phyloP scores from a whole-genome alignment of 768 basidiomycete genomes.

The Pleurotus sapidus region DNA sequence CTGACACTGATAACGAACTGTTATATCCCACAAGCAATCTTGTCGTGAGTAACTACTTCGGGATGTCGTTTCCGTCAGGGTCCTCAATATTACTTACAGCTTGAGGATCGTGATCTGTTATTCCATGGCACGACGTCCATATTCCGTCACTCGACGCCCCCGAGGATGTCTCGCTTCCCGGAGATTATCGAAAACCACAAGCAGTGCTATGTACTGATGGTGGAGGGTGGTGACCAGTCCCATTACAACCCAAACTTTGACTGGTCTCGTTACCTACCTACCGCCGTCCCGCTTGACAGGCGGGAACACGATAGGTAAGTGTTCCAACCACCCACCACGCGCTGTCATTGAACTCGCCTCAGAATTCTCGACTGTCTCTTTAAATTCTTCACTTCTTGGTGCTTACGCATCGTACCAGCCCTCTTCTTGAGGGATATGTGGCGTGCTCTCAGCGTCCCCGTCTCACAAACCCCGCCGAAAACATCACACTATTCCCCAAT shows the following conservation, averaged over 20 bases:
- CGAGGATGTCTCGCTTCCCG: slow-evolving; percentile 32
- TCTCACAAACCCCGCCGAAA: slow-evolving; percentile 35
- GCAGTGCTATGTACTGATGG: slow-evolving; percentile 37
- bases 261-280: slow-evolving; percentile 47
- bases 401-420: slow-evolving; percentile 43
- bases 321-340: not conserved
- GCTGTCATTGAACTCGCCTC: not conserved
- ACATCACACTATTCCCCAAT: slow-evolving; percentile 67
- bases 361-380: slow-evolving; percentile 45
- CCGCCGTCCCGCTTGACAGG: slow-evolving; percentile 37
- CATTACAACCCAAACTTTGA: slow-evolving; percentile 45
- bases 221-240: slow-evolving; percentile 34
- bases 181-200: slow-evolving; percentile 33
- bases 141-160: slow-evolving; percentile 33
- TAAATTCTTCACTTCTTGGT: slow-evolving; percentile 50
- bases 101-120: slow-evolving; percentile 37
- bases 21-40: slow-evolving; percentile 36
- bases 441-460: slow-evolving; percentile 32
- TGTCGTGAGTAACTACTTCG: slow-evolving; percentile 23
- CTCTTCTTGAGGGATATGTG: slow-evolving; percentile 51
- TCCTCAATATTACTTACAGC: slow-evolving; percentile 18
- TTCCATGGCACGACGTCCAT: slow-evolving; percentile 41
- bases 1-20: slow-evolving; percentile 22
- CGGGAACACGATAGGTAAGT: slow-evolving; percentile 42
- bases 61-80: not conserved